Percentiles rank a stretch among this genome's conserved stretches.
phyloP scores from a whole-genome alignment of 106 monocot genomes.

The Allium cepa region DNA sequence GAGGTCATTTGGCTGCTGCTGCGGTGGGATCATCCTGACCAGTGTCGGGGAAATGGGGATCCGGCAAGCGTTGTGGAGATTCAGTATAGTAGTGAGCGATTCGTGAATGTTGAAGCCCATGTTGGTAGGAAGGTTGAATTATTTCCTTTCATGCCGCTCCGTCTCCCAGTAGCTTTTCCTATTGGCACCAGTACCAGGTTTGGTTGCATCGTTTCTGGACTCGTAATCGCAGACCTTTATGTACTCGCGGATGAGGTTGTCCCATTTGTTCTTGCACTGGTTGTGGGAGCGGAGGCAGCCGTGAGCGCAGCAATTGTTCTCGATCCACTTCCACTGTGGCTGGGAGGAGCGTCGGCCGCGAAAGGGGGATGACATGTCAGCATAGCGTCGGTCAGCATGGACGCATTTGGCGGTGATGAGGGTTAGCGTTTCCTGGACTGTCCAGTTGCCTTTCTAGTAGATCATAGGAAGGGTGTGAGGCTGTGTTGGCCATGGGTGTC shows the following conservation, averaged over 20 bases:
- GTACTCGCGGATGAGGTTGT: constrained; percentile 59
- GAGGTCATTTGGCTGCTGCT: no score
- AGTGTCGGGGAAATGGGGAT: constrained; percentile 1
- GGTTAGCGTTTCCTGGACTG: constrained; percentile 81
- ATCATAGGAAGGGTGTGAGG: not conserved
- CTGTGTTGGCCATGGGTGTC: no score
- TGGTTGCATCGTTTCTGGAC: not conserved
- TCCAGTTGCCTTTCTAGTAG: constrained; percentile 98
- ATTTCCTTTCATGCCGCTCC: constrained; percentile 28
- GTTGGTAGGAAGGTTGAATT: constrained; percentile 56
- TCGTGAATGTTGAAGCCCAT: constrained; percentile 64
- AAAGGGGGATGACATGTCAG: not conserved
- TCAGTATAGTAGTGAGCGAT: constrained; percentile 57
- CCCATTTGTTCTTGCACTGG: constrained; percentile 81
- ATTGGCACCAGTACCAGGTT: not conserved
- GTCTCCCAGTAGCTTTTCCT: constrained; percentile 40
- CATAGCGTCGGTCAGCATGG: constrained; percentile 60
- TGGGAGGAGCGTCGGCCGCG: constrained; percentile 35
- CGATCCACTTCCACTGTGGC: constrained; percentile 73
- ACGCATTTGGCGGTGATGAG: constrained; percentile 84
- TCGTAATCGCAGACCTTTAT: constrained; percentile 63
- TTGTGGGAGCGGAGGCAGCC: constrained; percentile 57
- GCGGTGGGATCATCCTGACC: constrained; percentile 1
- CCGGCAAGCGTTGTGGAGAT: constrained; percentile 39
- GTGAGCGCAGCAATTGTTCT: constrained; percentile 61